These are phyloP conservation scores for Xerocomellus dryophilus DNA, from an alignment of 768 basidiomycete species.

Conservation along the genomic window DNA sequence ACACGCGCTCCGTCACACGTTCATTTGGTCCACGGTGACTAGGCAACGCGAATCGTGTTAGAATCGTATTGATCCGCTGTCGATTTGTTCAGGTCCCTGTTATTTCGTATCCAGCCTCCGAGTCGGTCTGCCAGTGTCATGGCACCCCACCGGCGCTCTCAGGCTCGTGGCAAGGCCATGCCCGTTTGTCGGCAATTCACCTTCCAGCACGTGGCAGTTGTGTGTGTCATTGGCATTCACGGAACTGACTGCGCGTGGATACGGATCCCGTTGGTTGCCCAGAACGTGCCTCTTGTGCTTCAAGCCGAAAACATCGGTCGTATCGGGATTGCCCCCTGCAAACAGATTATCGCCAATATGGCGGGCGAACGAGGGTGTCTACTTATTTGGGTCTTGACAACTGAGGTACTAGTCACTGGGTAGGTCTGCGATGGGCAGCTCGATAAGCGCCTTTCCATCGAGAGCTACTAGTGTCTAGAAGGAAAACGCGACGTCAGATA, in stretches of 20 bases:
- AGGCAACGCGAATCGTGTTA: background rate
- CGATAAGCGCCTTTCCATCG: background rate
- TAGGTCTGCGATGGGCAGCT: background rate
- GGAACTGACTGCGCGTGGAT: conserved; percentile 1
- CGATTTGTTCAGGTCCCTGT: conserved; percentile 2
- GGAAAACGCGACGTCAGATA: background rate
- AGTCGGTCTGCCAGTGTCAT: no score
- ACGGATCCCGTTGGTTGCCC: background rate
- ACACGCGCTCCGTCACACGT: background rate
- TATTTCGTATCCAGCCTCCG: conserved; percentile 6
- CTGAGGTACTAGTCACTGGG: background rate
- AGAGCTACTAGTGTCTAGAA: background rate
- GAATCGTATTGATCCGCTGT: conserved; percentile 9
- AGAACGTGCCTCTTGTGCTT: background rate
- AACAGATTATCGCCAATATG: conserved; percentile 1
- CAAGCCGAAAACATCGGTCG: conserved; percentile 1
- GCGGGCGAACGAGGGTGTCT: conserved; percentile 2
- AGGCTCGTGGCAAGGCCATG: background rate
- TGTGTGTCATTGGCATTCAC: background rate
- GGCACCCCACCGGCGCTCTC: background rate
- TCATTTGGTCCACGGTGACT: background rate
- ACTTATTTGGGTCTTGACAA: background rate
- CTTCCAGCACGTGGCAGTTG: background rate
- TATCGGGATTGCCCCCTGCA: background rate
- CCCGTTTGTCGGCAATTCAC: background rate